These are phyloP conservation scores for Plasmodium malariae DNA, from an alignment of 169 alveolate genomes.

Conservation along the genomic window DNA sequence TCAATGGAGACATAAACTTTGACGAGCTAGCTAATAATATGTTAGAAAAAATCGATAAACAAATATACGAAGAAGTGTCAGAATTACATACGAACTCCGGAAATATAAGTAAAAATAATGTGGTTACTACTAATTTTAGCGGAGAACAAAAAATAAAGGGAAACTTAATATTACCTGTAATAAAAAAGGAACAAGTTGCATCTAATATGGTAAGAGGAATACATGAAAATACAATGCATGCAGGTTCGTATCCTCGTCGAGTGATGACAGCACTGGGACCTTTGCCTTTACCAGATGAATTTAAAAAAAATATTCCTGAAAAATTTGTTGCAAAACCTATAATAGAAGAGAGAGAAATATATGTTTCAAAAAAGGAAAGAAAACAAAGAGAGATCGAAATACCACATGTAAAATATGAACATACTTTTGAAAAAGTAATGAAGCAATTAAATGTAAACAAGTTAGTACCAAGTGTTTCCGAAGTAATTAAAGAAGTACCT, in stretches of 20 bases:
- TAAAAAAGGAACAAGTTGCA: neutral
- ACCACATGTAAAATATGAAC: constrained; percentile 90
- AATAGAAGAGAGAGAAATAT: constrained; percentile 88
- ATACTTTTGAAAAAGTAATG: constrained; percentile 86
- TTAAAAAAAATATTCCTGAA: constrained; percentile 87
- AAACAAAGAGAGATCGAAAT: constrained; percentile 89
- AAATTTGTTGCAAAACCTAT: constrained; percentile 90
- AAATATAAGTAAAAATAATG: neutral
- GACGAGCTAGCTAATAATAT: constrained; percentile 40
- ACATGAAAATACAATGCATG: constrained; percentile 59
- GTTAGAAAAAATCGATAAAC: constrained; percentile 67
- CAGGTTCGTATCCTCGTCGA: constrained; percentile 82
- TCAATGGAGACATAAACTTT: constrained; percentile 32
- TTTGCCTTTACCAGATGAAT: constrained; percentile 88
- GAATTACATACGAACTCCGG: neutral
- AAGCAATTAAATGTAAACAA: constrained; percentile 82
- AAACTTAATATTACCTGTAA: neutral
- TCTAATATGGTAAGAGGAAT: neutral
- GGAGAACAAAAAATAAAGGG: neutral
- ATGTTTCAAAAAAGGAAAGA: constrained; percentile 88
- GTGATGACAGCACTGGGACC: constrained; percentile 92
- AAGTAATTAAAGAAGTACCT: constrained; percentile 87
- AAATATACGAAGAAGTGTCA: constrained; percentile 47
- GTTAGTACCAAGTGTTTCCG: constrained; percentile 85
- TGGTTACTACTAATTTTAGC: neutral